phyloP scores from a whole-genome alignment of 768 basidiomycete species.

The Auricularia sp. region DNA sequence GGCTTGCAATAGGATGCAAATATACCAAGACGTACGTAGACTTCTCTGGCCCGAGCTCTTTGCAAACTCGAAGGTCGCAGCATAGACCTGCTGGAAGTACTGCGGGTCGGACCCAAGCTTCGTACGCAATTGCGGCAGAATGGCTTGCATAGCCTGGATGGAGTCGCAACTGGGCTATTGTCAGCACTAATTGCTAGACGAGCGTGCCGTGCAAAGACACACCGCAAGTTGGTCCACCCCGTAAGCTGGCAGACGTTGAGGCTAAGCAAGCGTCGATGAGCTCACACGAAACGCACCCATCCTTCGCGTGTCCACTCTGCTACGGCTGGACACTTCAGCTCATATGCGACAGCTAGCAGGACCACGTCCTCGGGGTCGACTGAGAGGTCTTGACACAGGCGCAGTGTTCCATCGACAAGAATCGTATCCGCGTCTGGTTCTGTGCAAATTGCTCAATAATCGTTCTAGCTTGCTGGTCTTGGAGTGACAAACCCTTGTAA shows the following conservation, averaged over 20 bases:
- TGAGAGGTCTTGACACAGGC: constrained; percentile 53
- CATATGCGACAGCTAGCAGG: constrained; percentile 70
- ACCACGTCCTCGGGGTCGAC: constrained; percentile 77
- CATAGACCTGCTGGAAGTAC: constrained; percentile 74
- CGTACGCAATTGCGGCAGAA: constrained; percentile 44
- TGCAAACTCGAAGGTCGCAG: constrained; percentile 73
- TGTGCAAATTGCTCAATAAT: constrained; percentile 15
- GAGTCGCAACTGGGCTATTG: constrained; percentile 36
- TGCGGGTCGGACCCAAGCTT: constrained; percentile 52
- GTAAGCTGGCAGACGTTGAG: constrained; percentile 22
- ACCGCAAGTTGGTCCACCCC: constrained; percentile 72
- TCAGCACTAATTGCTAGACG: too few species aligned
- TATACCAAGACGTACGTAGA: constrained; percentile 40
- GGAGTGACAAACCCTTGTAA: constrained; percentile 47
- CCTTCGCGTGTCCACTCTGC: constrained; percentile 62
- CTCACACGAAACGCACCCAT: constrained; percentile 34
- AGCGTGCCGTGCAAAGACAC: constrained; percentile 16
- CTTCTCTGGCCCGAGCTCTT: constrained; percentile 69
- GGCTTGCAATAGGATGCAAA: not conserved
- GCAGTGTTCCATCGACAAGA: constrained; percentile 58
- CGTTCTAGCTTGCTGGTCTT: not conserved
- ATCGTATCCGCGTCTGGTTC: constrained; percentile 57
- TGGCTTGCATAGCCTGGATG: constrained; percentile 46
- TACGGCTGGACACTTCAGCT: constrained; percentile 64
- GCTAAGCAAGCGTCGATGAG: too few species aligned